These are phyloP conservation scores for Heritiera littoralis DNA, from an alignment of 345 rosid species.

Conservation along the genomic window DNA sequence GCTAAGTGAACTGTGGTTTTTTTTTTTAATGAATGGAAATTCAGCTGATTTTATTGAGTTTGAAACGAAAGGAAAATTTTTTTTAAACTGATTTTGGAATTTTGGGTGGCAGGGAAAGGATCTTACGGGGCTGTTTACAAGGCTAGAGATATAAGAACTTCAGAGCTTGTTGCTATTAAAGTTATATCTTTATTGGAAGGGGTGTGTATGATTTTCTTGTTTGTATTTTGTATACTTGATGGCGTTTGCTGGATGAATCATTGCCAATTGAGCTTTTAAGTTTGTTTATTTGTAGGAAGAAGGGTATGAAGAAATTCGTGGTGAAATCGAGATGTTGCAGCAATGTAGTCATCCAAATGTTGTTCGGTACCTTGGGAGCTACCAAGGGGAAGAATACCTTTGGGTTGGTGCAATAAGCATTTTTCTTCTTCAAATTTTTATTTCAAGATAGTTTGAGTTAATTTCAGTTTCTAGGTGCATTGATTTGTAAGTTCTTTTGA, in stretches of 20 bases:
- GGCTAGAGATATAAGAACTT: conserved; percentile 90
- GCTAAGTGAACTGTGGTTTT: background rate
- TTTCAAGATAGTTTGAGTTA: conserved; percentile 11
- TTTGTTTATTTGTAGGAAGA: conserved; percentile 66
- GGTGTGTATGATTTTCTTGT: conserved; percentile 45
- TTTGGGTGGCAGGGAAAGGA: conserved; percentile 79
- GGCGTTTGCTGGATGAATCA: background rate
- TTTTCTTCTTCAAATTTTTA: background rate
- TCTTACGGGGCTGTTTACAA: conserved; percentile 97
- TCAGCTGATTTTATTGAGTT: background rate
- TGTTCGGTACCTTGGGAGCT: conserved; percentile 93
- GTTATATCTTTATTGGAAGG: conserved; percentile 92
- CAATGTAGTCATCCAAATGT: conserved; percentile 97
- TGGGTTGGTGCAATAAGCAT: conserved; percentile 58
- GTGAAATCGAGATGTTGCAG: conserved; percentile 99
- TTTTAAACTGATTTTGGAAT: conserved; percentile 10
- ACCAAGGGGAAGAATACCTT: conserved; percentile 98
- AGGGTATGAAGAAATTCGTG: conserved; percentile 96
- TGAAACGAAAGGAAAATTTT: background rate
- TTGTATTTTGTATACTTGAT: background rate
- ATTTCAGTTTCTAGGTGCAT: conserved; percentile 5
- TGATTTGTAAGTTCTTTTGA: conserved; percentile 13
- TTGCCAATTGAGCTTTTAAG: conserved; percentile 19
- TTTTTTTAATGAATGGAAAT: background rate
- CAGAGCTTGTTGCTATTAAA: conserved; percentile 97